Conservation (phyloP, 1,284 basidiomycete genomes). For the Apiotrichum akiyoshidainum region DNA sequence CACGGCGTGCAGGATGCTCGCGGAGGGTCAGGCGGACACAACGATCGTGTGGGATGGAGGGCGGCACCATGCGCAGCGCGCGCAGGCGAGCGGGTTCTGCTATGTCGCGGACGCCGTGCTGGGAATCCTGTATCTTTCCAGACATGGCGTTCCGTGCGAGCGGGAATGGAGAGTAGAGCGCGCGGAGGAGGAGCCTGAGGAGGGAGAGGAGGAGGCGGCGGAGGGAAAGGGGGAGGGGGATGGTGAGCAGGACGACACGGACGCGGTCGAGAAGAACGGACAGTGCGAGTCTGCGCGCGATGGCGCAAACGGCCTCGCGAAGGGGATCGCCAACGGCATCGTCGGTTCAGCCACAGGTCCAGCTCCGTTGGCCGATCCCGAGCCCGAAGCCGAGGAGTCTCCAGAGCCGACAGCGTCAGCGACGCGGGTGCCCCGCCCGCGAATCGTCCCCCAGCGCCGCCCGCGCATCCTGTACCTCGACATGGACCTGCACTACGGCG, state of each 20-base stretch:
- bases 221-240: not conserved
- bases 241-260: too few species aligned
- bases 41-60: constrained; percentile 83
- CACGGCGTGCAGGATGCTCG: constrained; percentile 65
- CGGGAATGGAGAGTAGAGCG: not conserved
- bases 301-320: too few species aligned
- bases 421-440: not conserved
- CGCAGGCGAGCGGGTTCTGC: constrained; percentile 79
- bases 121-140: constrained; percentile 56
- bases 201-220: not conserved
- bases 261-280: too few species aligned
- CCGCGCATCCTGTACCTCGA: constrained; percentile 83
- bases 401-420: too few species aligned
- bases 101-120: constrained; percentile 88
- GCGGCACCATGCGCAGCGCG: constrained; percentile 56
- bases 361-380: too few species aligned
- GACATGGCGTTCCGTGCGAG: constrained; percentile 23
- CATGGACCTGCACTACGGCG: constrained; percentile 80
- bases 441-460: constrained; percentile 30
- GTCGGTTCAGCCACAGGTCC: too few species aligned
- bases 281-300: too few species aligned
- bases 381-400: too few species aligned
- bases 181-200: too few species aligned
- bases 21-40: constrained; percentile 57
- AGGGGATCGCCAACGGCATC: too few species aligned